Base-by-base conservation (phyloP, 805 yeast species). In the Starmerella floris region DNA sequence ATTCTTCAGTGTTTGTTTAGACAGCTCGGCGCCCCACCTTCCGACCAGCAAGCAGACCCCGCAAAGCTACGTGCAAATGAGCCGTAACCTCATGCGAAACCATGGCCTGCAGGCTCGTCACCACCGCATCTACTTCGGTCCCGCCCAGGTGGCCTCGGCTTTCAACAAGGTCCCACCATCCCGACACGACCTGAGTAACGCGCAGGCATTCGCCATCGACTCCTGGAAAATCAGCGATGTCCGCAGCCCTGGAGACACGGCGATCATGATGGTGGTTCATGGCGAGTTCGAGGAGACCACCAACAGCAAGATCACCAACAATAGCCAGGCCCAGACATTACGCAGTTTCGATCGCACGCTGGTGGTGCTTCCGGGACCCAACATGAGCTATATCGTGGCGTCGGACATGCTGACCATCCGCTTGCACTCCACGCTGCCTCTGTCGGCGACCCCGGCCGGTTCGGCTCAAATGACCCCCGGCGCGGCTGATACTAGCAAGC, bases 281-380 rank as follows among this genome's bases (percentile, higher is more conserved):
- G 98, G 98, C 4, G 77, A 73, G 44, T 88, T 74, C 56, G 76
- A 75, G 39, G 97, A 91, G 61, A 34, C 50, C 27, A 44, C 55
- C 41, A 45, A 44, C 28, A 51, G 78, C 28, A 64, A 73, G 4
- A 69, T 68, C 51, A 17, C 34, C 22, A 31, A 16, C 22, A 31
- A 31, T 13, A 11, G 17, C 16, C 10, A 22, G 4, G 4, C 26
- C 4, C 6, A 22, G 10, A 25, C 15, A 4, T 4, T 26, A 17
- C 79, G 91, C 57, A 75, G 91, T 9, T 91, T 91, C 60, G 98
- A 91, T 59, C 71, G 98, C 56, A 69, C 79, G 0, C 76, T 91
- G 57, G 67, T 83, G n/a, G 65, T 82, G 22, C 77, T 85, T 2
- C 78, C 77, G 1, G 79, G 78, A 13, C 72, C 76, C 16, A 70